Conservation (phyloP, 768 basidiomycete genomes). For the Mycena alexandri region DNA sequence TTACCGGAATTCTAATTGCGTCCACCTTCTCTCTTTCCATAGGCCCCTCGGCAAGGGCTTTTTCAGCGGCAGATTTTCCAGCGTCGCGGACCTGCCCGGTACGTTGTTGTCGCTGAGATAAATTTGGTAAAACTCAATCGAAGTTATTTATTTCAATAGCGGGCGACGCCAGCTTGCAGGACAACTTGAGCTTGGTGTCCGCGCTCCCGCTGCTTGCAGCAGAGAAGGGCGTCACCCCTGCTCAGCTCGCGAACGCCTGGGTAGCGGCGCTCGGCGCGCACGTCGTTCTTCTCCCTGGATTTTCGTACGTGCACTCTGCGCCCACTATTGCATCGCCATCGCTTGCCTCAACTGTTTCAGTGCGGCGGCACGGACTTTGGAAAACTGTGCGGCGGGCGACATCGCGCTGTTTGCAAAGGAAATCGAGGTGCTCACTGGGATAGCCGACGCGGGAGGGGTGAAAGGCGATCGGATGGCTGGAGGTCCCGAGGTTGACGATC, state of each 20-base stretch:
- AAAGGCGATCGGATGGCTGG: conserved; percentile 15
- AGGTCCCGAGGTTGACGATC: conserved; percentile 23
- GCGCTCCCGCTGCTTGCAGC: conserved; percentile 53
- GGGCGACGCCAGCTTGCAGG: conserved; percentile 57
- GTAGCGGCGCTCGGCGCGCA: conserved; percentile 53
- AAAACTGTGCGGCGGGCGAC: conserved; percentile 58
- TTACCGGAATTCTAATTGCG: conserved; percentile 16
- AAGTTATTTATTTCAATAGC: conserved; percentile 38
- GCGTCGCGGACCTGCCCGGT: conserved; percentile 4
- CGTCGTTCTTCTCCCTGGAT: conserved; percentile 66
- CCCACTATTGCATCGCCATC: background rate
- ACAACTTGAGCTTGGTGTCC: conserved; percentile 60
- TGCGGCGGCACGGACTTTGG: conserved; percentile 49
- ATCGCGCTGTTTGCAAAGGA: conserved; percentile 58
- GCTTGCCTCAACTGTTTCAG: background rate
- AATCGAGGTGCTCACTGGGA: conserved; percentile 51
- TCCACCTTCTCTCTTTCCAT: background rate
- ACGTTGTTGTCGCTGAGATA: no score
- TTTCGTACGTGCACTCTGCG: conserved; percentile 45
- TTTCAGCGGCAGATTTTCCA: conserved; percentile 54
- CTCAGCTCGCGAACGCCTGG: conserved; percentile 59
- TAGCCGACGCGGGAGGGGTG: conserved; percentile 27
- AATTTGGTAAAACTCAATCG: no score
- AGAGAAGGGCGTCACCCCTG: conserved; percentile 56
- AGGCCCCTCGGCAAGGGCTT: conserved; percentile 70